Evolutionary conservation across 2,329 filamentous ascomycete species (phyloP).

Genomic region (Pseudogymnoascus sp.): DNA sequence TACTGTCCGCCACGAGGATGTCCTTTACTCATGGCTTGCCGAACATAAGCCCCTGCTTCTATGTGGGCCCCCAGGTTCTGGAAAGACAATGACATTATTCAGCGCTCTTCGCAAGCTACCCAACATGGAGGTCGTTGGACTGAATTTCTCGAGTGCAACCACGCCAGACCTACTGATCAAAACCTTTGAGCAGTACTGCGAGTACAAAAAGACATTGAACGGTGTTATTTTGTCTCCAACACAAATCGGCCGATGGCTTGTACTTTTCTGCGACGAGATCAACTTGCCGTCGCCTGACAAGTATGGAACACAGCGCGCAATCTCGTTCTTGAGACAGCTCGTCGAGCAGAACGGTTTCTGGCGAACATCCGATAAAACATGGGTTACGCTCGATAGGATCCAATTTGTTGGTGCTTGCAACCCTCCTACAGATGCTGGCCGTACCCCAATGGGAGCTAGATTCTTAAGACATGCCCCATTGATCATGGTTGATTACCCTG

Average conservation of each 20-base stretch:
- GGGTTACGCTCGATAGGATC: conserved; percentile 95
- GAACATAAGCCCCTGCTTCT: conserved; percentile 96
- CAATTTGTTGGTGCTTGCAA: conserved; percentile 99
- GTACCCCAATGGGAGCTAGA: conserved; percentile 83
- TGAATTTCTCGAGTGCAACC: conserved; percentile 98
- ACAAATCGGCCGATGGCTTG: conserved; percentile 94
- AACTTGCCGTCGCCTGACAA: conserved; percentile 96
- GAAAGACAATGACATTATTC: conserved; percentile 99
- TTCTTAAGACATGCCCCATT: conserved; percentile 97
- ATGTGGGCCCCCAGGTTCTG: conserved; percentile 93
- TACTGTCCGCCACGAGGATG: conserved; percentile 94
- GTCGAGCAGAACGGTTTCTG: conserved; percentile 99
- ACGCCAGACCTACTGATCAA: conserved; percentile 97
- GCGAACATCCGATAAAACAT: conserved; percentile 93
- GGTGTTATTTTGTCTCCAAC: conserved; percentile 92
- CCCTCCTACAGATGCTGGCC: conserved; percentile 91
- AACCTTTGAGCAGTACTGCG: conserved; percentile 98
- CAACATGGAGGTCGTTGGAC: conserved; percentile 97
- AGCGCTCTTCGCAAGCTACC: conserved; percentile 92
- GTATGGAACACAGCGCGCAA: conserved; percentile 94
- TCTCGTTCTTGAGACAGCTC: conserved; percentile 92
- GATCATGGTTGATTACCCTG: conserved; percentile 99
- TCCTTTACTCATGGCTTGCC: conserved; percentile 98
- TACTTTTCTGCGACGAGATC: conserved; percentile 99
- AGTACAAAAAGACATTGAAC: conserved; percentile 97